Percentiles rank a stretch among this genome's conserved stretches.
Conservation (phyloP, 306 rosid genomes). For the Mimosa bimucronata region DNA sequence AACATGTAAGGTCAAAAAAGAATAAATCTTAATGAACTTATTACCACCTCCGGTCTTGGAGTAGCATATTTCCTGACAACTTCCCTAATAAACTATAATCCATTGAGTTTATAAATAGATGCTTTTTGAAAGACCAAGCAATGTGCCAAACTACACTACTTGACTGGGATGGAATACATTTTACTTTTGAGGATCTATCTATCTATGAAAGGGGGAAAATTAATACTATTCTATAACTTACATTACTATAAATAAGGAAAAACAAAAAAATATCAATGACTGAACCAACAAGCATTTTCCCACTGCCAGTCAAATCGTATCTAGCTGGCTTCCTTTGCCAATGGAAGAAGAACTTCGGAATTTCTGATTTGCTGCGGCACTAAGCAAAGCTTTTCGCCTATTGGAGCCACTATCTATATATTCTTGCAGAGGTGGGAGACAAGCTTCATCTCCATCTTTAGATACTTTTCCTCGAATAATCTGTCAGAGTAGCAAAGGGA, state of each 20-base stretch:
- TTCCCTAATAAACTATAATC: not conserved
- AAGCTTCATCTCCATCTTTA: slow-evolving; percentile 9
- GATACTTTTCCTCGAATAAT: slow-evolving; percentile 11
- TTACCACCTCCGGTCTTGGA: no score
- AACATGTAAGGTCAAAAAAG: not conserved
- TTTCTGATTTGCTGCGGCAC: not conserved
- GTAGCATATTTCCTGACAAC: not conserved
- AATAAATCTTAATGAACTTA: not conserved
- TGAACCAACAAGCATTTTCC: not conserved
- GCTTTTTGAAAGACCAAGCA: not conserved
- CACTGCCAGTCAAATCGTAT: not conserved
- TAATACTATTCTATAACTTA: not conserved
- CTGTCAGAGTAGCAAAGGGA: not conserved
- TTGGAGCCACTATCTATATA: slow-evolving; percentile 1
- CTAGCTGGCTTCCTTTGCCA: not conserved
- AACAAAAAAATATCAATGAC: not conserved
- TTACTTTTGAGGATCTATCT: not conserved
- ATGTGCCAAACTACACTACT: not conserved
- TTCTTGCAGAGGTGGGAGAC: slow-evolving; percentile 27
- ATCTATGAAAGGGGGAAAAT: not conserved
- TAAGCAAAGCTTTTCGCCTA: slow-evolving; percentile 10
- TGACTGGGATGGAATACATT: not conserved
- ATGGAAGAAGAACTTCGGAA: not conserved
- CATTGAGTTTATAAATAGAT: not conserved
- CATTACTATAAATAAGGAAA: not conserved